These are phyloP conservation scores for Aureobasidium sp. DNA, from an alignment of 2,329 filamentous ascomycete genomes.

Conservation along the genomic window DNA sequence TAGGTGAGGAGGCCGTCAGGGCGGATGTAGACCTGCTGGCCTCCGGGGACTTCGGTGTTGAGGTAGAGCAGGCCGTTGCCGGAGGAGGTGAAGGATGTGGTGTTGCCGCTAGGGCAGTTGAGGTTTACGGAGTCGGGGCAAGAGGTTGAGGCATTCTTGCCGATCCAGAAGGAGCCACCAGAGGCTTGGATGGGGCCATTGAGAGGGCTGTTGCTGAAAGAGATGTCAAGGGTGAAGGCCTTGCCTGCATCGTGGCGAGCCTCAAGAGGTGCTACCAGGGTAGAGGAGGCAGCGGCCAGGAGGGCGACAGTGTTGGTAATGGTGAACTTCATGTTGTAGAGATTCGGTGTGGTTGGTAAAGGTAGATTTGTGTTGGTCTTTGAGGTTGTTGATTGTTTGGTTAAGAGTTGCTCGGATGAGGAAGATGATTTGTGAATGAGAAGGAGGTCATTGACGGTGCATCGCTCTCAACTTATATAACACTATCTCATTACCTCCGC, in stretches of 20 bases:
- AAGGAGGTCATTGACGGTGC: not conserved
- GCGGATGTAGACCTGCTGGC: constrained; percentile 27
- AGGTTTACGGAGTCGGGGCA: constrained; percentile 21
- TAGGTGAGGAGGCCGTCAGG: constrained; percentile 23
- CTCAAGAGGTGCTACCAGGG: constrained; percentile 7
- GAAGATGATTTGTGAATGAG: not conserved
- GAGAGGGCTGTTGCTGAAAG: constrained; percentile 12
- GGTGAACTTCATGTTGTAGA: not conserved
- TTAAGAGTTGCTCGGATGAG: not conserved
- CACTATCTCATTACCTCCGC: not conserved
- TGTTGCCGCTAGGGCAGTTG: constrained; percentile 19
- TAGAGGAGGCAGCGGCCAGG: not conserved
- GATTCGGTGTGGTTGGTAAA: not conserved
- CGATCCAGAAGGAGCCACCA: constrained; percentile 23
- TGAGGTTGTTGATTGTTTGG: not conserved
- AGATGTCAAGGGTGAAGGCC: constrained; percentile 12
- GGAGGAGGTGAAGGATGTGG: constrained; percentile 17
- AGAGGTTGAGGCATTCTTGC: constrained; percentile 23
- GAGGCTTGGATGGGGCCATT: constrained; percentile 20
- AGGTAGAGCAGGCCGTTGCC: constrained; percentile 17
- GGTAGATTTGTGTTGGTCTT: not conserved
- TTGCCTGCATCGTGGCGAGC: constrained; percentile 6
- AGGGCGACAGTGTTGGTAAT: not conserved
- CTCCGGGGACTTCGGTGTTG: constrained; percentile 23
- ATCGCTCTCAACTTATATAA: not conserved